phyloP scores from a whole-genome alignment of 306 rosid genomes.

The Cicer yamashitae region DNA sequence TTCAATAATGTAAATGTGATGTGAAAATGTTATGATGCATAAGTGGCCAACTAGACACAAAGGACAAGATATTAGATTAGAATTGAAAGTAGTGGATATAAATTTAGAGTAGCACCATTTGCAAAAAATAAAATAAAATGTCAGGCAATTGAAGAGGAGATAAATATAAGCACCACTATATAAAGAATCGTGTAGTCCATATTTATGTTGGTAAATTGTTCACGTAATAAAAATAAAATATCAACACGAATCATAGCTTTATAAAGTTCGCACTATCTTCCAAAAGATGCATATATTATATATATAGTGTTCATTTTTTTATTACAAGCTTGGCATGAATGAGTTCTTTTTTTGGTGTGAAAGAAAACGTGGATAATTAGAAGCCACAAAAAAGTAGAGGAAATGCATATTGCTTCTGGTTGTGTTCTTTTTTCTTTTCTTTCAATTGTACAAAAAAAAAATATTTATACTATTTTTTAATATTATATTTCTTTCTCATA shows the following conservation, averaged over 20 bases:
- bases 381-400: background rate
- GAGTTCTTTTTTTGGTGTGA: background rate
- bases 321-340: too few relatives aligned
- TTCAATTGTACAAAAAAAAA: background rate
- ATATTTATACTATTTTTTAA: too few relatives aligned
- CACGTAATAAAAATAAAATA: too few relatives aligned
- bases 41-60: background rate
- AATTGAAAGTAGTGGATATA: background rate
- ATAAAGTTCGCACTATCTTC: background rate
- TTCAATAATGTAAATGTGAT: background rate
- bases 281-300: background rate
- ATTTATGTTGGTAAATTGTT: too few relatives aligned
- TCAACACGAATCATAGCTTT: background rate
- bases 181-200: too few relatives aligned
- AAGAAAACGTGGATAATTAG: slow-evolving; percentile 1
- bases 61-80: background rate
- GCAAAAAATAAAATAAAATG: background rate
- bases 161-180: too few relatives aligned
- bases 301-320: too few relatives aligned
- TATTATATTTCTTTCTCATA: too few relatives aligned
- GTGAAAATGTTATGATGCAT: background rate
- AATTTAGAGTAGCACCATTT: background rate
- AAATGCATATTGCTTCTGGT: background rate
- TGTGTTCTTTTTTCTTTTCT: background rate
- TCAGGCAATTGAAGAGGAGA: too few relatives aligned